phyloP scores from a whole-genome alignment of 139 green algal genomes.

The Chlorella sp. region DNA sequence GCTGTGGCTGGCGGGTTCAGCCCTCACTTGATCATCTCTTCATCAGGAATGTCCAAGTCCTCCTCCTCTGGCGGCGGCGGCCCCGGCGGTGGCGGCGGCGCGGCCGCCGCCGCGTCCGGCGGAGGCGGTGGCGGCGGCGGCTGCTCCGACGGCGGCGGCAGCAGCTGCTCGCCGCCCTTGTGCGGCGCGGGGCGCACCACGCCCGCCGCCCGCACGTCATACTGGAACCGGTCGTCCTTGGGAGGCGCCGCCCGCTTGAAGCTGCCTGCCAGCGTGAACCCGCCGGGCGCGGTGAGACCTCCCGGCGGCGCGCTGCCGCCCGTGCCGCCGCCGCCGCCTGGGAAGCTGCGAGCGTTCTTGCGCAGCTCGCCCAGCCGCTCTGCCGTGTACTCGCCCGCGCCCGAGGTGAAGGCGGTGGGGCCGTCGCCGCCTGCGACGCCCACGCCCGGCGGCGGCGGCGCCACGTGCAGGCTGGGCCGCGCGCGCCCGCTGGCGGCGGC shows the following conservation, averaged over 20 bases:
- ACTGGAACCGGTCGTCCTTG: conserved; percentile 58
- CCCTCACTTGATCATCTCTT: conserved; percentile 74
- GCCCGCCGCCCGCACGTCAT: not conserved
- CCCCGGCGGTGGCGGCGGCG: conserved; percentile 25
- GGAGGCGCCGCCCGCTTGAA: conserved; percentile 61
- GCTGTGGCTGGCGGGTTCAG: too few relatives aligned
- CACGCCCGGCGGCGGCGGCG: conserved; percentile 1
- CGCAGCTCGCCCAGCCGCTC: conserved; percentile 63
- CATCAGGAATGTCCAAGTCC: conserved; percentile 52
- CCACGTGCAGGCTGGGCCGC: not conserved
- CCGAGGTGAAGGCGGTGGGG: not conserved
- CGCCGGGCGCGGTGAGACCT: not conserved
- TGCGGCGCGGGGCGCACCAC: not conserved
- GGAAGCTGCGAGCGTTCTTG: conserved; percentile 47
- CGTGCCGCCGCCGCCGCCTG: conserved; percentile 23
- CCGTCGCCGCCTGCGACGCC: conserved; percentile 4
- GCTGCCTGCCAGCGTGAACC: conserved; percentile 72
- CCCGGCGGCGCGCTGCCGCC: conserved; percentile 7
- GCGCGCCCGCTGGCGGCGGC: conserved; percentile 7
- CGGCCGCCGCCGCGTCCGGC: conserved; percentile 33
- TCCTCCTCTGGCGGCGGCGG: conserved; percentile 34
- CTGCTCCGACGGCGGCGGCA: conserved; percentile 40
- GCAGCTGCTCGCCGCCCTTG: conserved; percentile 24
- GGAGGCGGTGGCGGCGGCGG: not conserved
- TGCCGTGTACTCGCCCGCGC: conserved; percentile 68